Evolutionary conservation across 768 basidiomycete species (phyloP).

Genomic region (Cystofilobasidium capitatum): DNA sequence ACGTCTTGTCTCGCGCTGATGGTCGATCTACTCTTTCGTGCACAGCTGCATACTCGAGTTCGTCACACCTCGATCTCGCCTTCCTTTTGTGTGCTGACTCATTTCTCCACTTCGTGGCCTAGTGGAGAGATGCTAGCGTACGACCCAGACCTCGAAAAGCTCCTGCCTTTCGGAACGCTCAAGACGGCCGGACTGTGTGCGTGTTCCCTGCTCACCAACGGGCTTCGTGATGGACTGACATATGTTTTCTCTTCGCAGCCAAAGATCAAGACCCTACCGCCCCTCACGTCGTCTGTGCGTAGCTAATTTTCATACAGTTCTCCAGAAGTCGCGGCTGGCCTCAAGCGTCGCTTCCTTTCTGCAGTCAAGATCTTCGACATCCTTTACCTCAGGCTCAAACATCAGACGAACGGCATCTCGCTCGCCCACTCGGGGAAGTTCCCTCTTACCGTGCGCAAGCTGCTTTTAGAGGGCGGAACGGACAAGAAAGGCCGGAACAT

Average conservation of each 20-base stretch:
- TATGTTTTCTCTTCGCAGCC: slow-evolving; percentile 44
- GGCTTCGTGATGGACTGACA: neutral
- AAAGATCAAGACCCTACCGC: slow-evolving; percentile 30
- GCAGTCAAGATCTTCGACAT: slow-evolving; percentile 95
- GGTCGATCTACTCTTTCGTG: slow-evolving; percentile 17
- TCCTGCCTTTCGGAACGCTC: slow-evolving; percentile 76
- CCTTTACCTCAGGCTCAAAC: slow-evolving; percentile 51
- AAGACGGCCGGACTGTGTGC: slow-evolving; percentile 83
- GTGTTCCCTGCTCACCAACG: slow-evolving; percentile 25
- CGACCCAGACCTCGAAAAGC: slow-evolving; percentile 53
- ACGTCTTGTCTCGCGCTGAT: neutral
- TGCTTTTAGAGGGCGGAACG: slow-evolving; percentile 50
- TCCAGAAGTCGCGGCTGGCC: neutral
- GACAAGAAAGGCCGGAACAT: slow-evolving; percentile 7
- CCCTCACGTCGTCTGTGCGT: neutral
- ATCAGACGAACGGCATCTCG: slow-evolving; percentile 49
- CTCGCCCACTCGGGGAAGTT: slow-evolving; percentile 52
- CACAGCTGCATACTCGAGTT: slow-evolving; percentile 72
- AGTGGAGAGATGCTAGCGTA: slow-evolving; percentile 93
- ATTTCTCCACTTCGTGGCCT: neutral
- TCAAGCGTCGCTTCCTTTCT: neutral
- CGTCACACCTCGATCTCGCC: neutral
- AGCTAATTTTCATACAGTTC: neutral
- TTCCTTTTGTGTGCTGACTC: neutral
- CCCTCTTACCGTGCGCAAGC: slow-evolving; percentile 59